Base-by-base conservation (phyloP, 2,329 filamentous ascomycete genomes). In the Botrytis tulipae region DNA sequence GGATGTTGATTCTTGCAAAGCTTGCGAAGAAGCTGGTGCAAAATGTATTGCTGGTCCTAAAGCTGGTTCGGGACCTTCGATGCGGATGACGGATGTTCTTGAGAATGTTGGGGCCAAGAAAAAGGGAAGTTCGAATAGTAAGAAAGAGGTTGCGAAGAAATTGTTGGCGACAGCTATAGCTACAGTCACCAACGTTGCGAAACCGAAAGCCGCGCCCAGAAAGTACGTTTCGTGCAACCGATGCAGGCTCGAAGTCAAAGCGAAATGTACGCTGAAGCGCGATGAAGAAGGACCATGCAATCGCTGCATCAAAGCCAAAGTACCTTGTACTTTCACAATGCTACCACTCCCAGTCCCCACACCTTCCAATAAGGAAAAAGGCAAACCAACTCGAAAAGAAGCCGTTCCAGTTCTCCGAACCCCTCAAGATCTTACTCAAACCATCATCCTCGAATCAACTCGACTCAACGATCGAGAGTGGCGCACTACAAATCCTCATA, bases 281-380 rank as follows among this genome's bases (percentile, higher is more conserved):
- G 75, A 73, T 7, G 60, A 73, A 12, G 57, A 74, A 18, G 78
- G 78, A 2, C 78, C 78, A 12, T 80, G 78, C 62, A 71, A 22
- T 4, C 25, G 67, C 1, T 79, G 78, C 70, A 25, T 59, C 3
- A 76, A 75, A 40, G 48, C 44, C 0, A 62, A 60, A 7, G 60
- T 74, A 35, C 14, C 65, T 10, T 80, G 78, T 65, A 73, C 76
- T 10, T 79, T 79, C 37, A 71, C 73, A 3, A 35, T 74, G 12
- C 59, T 35, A 7, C n/a, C 29, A 37, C 32, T 18, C 12, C 14
- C 51, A 32, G 22, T 59, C n/a, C 14, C 69, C 18, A 20, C 35
- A 35, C 63, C 61, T 37, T 32, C n/a, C n/a, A 37, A 9, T 25
- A 59, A 72, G 16, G 25, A 3, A 22, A 46, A 57, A 44, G 18